Base-by-base conservation (phyloP, 2,329 filamentous ascomycete genomes). In the Neocucurbitaria cava region DNA sequence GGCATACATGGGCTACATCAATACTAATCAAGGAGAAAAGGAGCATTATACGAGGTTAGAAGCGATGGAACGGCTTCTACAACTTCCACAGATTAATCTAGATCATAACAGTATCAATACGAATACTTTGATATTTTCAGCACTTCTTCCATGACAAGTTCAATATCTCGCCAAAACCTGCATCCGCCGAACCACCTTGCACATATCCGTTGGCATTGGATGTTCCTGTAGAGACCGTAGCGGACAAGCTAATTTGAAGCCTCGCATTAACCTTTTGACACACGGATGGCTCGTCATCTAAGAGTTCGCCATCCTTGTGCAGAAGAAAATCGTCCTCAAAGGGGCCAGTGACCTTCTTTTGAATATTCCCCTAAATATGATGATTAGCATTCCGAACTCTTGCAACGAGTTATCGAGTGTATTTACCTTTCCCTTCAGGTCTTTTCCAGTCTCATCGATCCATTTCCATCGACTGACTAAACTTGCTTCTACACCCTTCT, bases 391-490 rank as follows among this genome's bases (percentile, higher is more conserved):
- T 3, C 6, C 5, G 13, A n/a, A 15, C 8, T 8, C 13, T 17
- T 10, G 3, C 13, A 1, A 11, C 49, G 9, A 42, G 33, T 15
- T 24, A 11, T 18, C 8, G 28, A 11, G 21, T 28, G 5, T 2
- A 18, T 59, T 18, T 53, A 70, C 68, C 59, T 70, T 71, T 26
- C 66, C 65, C 28, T 62, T 58, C 43, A 69, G 36, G 54, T 70
- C 68, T 1, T 47, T 30, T 1, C 62, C 64, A 33, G 49, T 62
- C 5, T 21, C 56, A 54, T 69, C 62, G 21, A 68, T 60, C 65
- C 66, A 71, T 44, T 71, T 70, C 68, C 68, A 71, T 17, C 66
- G 39, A 47, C 61, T 68, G 10, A 69, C 65, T 21, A 71, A 49
- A 44, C 65, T 70, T 31, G 56, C 56, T 9, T 36, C 17, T n/a